Evolutionary conservation across 1,139 yeast species (phyloP).

Genomic region (Suhomyces panamericanus): DNA sequence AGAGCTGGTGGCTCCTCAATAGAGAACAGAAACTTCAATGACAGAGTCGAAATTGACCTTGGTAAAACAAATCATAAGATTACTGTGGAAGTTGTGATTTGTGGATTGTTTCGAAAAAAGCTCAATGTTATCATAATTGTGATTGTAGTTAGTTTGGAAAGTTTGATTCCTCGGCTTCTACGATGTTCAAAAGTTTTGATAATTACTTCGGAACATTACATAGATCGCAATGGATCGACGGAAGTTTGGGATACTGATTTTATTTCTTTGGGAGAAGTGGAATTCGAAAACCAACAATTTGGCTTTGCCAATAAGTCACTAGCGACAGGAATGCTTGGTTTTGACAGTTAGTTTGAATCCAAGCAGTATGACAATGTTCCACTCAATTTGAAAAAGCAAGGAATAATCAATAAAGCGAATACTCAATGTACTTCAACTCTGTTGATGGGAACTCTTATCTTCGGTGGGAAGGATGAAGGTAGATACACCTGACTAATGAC

Average conservation of each 20-base stretch:
- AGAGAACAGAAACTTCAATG: too few relatives aligned
- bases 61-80: slow-evolving; percentile 15
- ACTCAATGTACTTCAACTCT: slow-evolving; percentile 22
- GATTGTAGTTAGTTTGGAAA: slow-evolving; percentile 10
- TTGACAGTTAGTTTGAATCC: slow-evolving; percentile 44
- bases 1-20: neutral
- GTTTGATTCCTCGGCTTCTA: slow-evolving; percentile 12
- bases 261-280: slow-evolving; percentile 13
- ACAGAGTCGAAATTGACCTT: neutral
- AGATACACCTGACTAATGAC: too few relatives aligned
- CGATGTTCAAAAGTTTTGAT: slow-evolving; percentile 7
- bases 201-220: slow-evolving; percentile 18
- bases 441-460: too few relatives aligned
- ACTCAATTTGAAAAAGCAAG: slow-evolving; percentile 21
- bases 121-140: slow-evolving; percentile 23
- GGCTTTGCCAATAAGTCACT: slow-evolving; percentile 19
- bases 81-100: slow-evolving; percentile 23
- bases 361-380: slow-evolving; percentile 23
- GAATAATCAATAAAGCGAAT: slow-evolving; percentile 20
- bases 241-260: slow-evolving; percentile 22
- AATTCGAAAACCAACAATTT: slow-evolving; percentile 18
- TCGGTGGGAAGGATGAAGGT: too few relatives aligned
- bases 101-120: slow-evolving; percentile 23
- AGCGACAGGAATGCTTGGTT: slow-evolving; percentile 33
- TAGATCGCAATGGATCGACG: slow-evolving; percentile 15